Evolutionary conservation across 495 filamentous ascomycete genomes (phyloP).

Genomic region (Aspergillus leporis): DNA sequence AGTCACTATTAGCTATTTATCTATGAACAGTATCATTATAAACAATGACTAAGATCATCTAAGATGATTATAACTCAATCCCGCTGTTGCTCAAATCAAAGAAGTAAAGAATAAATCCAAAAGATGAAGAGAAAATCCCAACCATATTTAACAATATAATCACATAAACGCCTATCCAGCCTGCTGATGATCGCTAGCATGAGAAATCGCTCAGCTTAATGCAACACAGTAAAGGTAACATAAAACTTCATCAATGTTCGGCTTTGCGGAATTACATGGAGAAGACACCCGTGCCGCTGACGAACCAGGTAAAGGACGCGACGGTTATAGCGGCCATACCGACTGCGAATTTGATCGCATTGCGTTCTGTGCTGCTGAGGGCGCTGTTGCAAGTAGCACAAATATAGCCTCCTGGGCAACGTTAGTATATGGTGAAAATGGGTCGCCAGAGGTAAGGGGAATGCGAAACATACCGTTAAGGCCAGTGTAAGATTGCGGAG

Average conservation of each 20-base stretch:
- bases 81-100: neutral
- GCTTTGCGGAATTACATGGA: slow-evolving; percentile 25
- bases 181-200: slow-evolving; percentile 19
- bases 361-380: slow-evolving; percentile 60
- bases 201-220: slow-evolving; percentile 23
- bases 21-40: neutral
- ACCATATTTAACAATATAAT: slow-evolving; percentile 2
- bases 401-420: slow-evolving; percentile 51
- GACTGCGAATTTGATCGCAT: slow-evolving; percentile 69
- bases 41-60: neutral
- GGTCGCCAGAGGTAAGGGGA: neutral
- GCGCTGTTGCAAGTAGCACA: slow-evolving; percentile 76
- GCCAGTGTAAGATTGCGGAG: slow-evolving; percentile 61
- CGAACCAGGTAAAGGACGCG: slow-evolving; percentile 87
- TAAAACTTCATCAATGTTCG: neutral
- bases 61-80: neutral
- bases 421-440: slow-evolving; percentile 19
- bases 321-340: slow-evolving; percentile 77
- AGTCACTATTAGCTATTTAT: slow-evolving; percentile 1
- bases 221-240: slow-evolving; percentile 18
- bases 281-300: slow-evolving; percentile 64
- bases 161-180: slow-evolving; percentile 5
- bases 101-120: neutral
- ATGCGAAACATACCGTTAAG: slow-evolving; percentile 52
- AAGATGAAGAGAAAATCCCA: neutral